Base-by-base conservation (phyloP, 108 stramenopile genomes). In the Cyclostephanos invisitatus region DNA sequence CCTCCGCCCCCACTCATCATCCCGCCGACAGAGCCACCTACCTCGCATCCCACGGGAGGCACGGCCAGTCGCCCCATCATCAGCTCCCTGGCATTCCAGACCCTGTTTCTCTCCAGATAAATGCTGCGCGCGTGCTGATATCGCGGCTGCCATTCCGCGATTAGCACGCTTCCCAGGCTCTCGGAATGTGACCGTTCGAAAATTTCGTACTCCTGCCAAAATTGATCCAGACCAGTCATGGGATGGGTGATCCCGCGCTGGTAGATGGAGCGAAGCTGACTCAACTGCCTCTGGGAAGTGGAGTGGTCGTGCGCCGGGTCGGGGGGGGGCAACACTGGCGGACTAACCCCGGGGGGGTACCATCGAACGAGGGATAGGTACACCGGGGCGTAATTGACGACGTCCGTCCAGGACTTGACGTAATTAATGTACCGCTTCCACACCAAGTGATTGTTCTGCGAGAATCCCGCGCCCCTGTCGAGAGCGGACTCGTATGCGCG, bases 51-150 rank as follows among this genome's bases (percentile, higher is more conserved):
- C 44, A 78, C 84, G 22, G 93, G 93, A 40, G 88, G 87, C 12
- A 87, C 80, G 8, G 91, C 89, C 67, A 94, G 66, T 49, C 88
- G 74, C 14, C 80, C 80, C 46, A 62, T 76, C 57, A 84, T 75
- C 36, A 91, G 61, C 15, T 86, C 87, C 44, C 70, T 63, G 8
- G 40, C 60, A 40, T 63, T 80, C 69, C 89, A 90, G 14, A 91
- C 82, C 25, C 89, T 86, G 62, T 86, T 83, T 44, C 93, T 80
- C 54, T 94, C 93, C 70, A 94, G 74, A 67, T 91, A 94, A 29
- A 94, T 83, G 46, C 80, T 87, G 61, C 91, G 74, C n/a, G 91
- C 93, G 73, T 94, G 93, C 60, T 91, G 91, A 74, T 92, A 91
- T 62, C 89, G 90, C 20, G 93, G 93, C 28, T 77, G 68, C 65